A percentile compares a stretch with the other conserved stretches of the same genome.
phyloP scores from a whole-genome alignment of 1,284 basidiomycete species.

The Puccinia sorghi region DNA sequence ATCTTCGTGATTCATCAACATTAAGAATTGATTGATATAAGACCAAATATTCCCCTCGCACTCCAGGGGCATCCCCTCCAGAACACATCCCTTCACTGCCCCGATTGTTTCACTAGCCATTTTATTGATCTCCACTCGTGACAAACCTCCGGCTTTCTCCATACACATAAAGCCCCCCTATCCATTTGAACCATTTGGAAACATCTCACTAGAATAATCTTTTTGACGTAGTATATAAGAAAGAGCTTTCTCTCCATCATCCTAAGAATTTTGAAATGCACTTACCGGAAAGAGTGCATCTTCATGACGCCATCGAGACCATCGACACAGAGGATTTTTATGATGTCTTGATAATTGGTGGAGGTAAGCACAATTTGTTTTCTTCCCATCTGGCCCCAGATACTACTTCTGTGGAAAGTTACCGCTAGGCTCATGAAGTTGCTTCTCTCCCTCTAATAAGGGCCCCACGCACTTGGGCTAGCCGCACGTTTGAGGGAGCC shows the following conservation, averaged over 20 bases:
- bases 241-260: background rate
- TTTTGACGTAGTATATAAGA: background rate
- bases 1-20: background rate
- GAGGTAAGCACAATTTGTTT: constrained; percentile 29
- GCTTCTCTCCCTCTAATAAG: constrained; percentile 23
- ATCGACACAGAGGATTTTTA: constrained; percentile 43
- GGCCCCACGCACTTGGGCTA: constrained; percentile 55
- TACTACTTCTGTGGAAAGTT: background rate
- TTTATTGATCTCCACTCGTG: too few relatives aligned
- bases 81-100: too few relatives aligned
- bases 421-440: background rate
- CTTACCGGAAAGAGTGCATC: background rate
- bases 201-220: background rate
- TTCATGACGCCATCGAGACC: constrained; percentile 24
- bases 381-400: background rate
- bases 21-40: background rate
- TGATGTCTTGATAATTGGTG: constrained; percentile 49
- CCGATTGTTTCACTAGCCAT: too few relatives aligned
- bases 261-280: background rate
- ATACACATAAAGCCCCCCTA: too few relatives aligned
- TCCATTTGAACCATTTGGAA: too few relatives aligned
- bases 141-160: too few relatives aligned
- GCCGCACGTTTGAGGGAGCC: constrained; percentile 54
- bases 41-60: background rate
- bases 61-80: too few relatives aligned